Evolutionary conservation across 1,284 basidiomycete genomes (phyloP), one percentile per base, ranked within the genome.

Genomic region (Pterulicium gracile): DNA sequence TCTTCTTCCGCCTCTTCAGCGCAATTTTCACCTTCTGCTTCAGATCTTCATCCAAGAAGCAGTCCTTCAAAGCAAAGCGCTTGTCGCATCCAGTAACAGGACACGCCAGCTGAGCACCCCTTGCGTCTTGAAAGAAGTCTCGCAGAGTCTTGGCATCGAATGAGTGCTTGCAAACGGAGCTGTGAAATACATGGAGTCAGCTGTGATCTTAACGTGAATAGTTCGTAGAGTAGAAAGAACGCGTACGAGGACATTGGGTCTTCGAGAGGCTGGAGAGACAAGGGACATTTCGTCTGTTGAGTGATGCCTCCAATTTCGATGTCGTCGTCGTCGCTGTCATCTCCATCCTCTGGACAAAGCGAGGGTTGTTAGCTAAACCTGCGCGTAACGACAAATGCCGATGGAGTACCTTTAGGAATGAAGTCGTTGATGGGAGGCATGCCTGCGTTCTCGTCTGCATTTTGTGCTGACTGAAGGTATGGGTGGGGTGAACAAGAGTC

Each of bases 271-370:
- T 65, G 72, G 42, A 91, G 67, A 0, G 83, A 79, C 45, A 93
- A 66, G 1, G 89, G 88, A 52, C 89, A 93, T 46, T 77, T 82
- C 68, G 79, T 88, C 52, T 79, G 80, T 57, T 90, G 86, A 4
- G 81, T 85, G 18, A 81, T 72, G 43, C 88, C 88, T 42, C 90
- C 91, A 41, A 91, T 68, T 61, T 88, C 81, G 18, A 93, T 63
- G 5, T 89, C 85, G 32, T 90, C 85, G 43, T 84, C 83, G 42
- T 84, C 81, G 49, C 79, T 85, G 24, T 73, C 77, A 55, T 89
- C 87, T 12, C 79, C 87, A 24, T 76, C 70, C 70, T 88, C 85
- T 82, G 56, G 13, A 52, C n/a, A 24, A n/a, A 20, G n/a, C n/a
- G n/a, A n/a, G 35, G 42, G 24, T 10, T n/a, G 22, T 2, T 20